These are phyloP conservation scores for Monosporozyma aerobia DNA, from an alignment of 805 yeast species.

Conservation along the genomic window DNA sequence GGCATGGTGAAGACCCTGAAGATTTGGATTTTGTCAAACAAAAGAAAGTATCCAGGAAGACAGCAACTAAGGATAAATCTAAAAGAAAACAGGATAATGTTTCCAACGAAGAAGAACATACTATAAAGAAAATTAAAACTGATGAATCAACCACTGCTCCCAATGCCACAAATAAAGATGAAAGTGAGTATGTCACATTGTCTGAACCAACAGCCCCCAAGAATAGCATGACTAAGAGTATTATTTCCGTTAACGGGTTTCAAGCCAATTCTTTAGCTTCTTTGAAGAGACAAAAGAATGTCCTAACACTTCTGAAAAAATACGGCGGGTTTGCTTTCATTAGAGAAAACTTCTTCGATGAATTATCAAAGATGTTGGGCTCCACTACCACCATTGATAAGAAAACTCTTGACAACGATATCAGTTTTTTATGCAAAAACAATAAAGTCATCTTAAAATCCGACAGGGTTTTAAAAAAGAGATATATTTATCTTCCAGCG, in stretches of 20 bases:
- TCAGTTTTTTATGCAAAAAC: slow-evolving; percentile 21
- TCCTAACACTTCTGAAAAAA: slow-evolving; percentile 35
- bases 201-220: not conserved
- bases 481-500: slow-evolving; percentile 20
- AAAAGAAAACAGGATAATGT: slow-evolving; percentile 1
- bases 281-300: slow-evolving; percentile 35
- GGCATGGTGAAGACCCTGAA: slow-evolving; percentile 27
- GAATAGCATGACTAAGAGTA: not conserved
- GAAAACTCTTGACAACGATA: slow-evolving; percentile 42
- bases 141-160: not conserved
- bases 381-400: slow-evolving; percentile 40
- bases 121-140: not conserved
- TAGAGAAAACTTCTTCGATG: slow-evolving; percentile 33
- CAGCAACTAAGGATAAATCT: not conserved
- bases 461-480: slow-evolving; percentile 15
- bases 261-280: slow-evolving; percentile 37
- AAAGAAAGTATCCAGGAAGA: slow-evolving; percentile 6
- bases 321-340: slow-evolving; percentile 39
- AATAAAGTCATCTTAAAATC: slow-evolving; percentile 14
- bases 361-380: slow-evolving; percentile 35
- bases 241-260: slow-evolving; percentile 26
- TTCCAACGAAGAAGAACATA: not conserved
- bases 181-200: not conserved
- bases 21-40: slow-evolving; percentile 8
- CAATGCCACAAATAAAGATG: not conserved